These are phyloP conservation scores for Trichoderma hamatum DNA, from an alignment of 2,329 filamentous ascomycete species.

Conservation along the genomic window DNA sequence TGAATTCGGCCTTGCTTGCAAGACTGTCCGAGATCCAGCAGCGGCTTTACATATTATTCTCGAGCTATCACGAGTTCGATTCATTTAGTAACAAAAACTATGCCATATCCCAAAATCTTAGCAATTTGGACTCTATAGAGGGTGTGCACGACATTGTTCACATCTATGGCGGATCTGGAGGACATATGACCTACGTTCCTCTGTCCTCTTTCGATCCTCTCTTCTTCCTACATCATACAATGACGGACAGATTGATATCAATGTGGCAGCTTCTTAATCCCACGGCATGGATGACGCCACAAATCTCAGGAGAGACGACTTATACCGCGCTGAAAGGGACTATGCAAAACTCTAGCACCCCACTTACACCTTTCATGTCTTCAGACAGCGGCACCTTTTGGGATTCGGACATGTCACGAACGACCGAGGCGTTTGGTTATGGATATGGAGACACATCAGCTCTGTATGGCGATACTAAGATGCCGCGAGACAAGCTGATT, in stretches of 20 bases:
- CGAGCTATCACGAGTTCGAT: conserved; percentile 68
- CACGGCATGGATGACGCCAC: conserved; percentile 64
- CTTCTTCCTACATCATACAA: conserved; percentile 77
- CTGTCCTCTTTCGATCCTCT: conserved; percentile 79
- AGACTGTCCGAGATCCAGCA: conserved; percentile 60
- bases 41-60: conserved; percentile 68
- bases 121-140: conserved; percentile 65
- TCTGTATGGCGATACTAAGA: conserved; percentile 32
- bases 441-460: conserved; percentile 66
- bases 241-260: conserved; percentile 73
- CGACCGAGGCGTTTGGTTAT: conserved; percentile 68
- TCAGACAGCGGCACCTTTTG: conserved; percentile 63
- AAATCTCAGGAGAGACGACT: conserved; percentile 57
- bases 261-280: conserved; percentile 79
- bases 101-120: conserved; percentile 51
- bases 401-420: conserved; percentile 65
- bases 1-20: conserved; percentile 50
- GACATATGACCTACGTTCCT: conserved; percentile 71
- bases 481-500: conserved; percentile 41
- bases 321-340: conserved; percentile 62
- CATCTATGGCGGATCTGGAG: conserved; percentile 59
- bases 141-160: conserved; percentile 67
- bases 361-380: conserved; percentile 69
- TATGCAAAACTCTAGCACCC: conserved; percentile 57
- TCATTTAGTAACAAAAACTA: conserved; percentile 71